phyloP scores from a whole-genome alignment of 2,329 filamentous ascomycete species.

The Myotisia sp. region DNA sequence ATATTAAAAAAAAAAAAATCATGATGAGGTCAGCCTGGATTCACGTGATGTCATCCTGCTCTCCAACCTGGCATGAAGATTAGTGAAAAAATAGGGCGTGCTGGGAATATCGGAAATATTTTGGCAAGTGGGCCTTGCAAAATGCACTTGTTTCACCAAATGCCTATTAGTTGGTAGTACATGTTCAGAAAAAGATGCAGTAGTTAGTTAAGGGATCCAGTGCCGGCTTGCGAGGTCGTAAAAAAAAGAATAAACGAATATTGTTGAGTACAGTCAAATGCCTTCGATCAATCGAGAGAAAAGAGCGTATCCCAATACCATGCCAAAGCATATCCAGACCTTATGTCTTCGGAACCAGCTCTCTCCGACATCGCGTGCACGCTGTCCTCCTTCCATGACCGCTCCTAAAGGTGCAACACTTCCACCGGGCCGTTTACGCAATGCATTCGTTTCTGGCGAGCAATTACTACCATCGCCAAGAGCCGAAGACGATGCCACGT shows the following conservation, averaged over 20 bases:
- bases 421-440: constrained; percentile 47
- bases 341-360: constrained; percentile 74
- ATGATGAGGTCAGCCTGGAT: too few relatives aligned
- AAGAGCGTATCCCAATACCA: constrained; percentile 70
- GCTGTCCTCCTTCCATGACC: constrained; percentile 66
- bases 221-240: too few relatives aligned
- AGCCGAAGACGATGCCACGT: constrained; percentile 29
- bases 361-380: constrained; percentile 61
- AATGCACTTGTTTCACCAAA: too few relatives aligned
- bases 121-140: too few relatives aligned
- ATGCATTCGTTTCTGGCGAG: constrained; percentile 49
- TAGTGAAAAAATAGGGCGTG: too few relatives aligned
- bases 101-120: too few relatives aligned
- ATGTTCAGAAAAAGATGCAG: too few relatives aligned
- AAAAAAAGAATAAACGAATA: not conserved
- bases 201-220: too few relatives aligned
- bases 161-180: too few relatives aligned
- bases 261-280: constrained; percentile 5
- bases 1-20: too few relatives aligned
- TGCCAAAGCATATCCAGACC: constrained; percentile 52
- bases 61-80: too few relatives aligned
- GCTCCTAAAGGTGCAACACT: constrained; percentile 42
- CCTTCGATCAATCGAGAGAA: constrained; percentile 57
- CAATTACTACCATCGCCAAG: constrained; percentile 30
- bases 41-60: too few relatives aligned